Evolutionary conservation across 257 asterid genomes (phyloP).

Genomic region (Solanum pinnatisectum): DNA sequence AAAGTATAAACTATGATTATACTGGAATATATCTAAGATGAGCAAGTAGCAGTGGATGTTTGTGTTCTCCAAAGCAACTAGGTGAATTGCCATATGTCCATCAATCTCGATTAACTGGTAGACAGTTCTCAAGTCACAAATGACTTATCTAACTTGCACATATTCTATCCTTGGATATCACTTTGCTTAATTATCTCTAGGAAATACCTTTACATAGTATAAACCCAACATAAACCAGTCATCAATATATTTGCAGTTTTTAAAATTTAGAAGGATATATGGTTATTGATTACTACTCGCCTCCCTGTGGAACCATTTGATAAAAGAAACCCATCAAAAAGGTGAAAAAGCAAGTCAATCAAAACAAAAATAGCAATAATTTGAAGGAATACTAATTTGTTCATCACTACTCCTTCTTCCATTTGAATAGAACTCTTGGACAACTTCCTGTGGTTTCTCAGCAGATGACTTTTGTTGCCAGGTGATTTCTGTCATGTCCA

Average conservation of each 20-base stretch:
- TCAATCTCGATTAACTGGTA: background rate
- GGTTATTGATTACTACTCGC: background rate
- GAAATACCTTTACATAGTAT: background rate
- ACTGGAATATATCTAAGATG: background rate
- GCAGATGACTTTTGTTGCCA: slow-evolving; percentile 17
- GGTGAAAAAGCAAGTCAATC: background rate
- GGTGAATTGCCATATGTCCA: background rate
- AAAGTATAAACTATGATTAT: background rate
- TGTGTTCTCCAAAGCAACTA: background rate
- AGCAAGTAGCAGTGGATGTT: background rate
- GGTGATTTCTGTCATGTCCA: slow-evolving; percentile 99
- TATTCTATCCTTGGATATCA: background rate
- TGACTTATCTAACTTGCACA: background rate
- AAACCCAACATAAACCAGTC: background rate
- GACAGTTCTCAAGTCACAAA: background rate
- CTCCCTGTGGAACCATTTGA: background rate
- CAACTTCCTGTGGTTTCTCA: slow-evolving; percentile 8
- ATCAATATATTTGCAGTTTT: background rate
- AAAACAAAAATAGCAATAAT: background rate
- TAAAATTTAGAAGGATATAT: background rate
- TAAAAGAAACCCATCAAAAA: background rate
- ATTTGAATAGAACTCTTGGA: background rate
- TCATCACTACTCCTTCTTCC: background rate
- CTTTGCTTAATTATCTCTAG: background rate
- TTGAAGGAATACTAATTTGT: background rate